phyloP scores from a whole-genome alignment of 805 yeast species.

The Ogataea trehalophila region DNA sequence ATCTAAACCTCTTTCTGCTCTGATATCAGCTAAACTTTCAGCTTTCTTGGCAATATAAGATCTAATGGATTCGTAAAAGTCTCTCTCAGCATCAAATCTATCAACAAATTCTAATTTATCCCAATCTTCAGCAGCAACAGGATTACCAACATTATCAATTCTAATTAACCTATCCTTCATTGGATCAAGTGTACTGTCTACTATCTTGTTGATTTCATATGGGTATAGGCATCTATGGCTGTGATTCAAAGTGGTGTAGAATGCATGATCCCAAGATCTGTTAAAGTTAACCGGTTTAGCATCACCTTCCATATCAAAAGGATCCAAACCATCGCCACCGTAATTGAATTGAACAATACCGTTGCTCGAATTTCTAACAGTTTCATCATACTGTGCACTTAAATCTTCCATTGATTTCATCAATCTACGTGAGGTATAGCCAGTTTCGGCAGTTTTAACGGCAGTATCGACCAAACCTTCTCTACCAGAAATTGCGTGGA shows the following conservation, averaged over 20 bases:
- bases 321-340: constrained; percentile 99
- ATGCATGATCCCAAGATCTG: constrained; percentile 93
- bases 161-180: constrained; percentile 56
- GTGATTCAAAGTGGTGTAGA: constrained; percentile 60
- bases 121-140: constrained; percentile 39
- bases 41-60: constrained; percentile 59
- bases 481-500: constrained; percentile 99
- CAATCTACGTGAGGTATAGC: constrained; percentile 95
- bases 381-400: constrained; percentile 86
- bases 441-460: constrained; percentile 98
- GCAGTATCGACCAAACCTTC: constrained; percentile 99
- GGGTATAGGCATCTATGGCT: constrained; percentile 60
- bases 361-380: constrained; percentile 91
- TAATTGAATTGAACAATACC: constrained; percentile 97
- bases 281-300: constrained; percentile 91
- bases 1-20: constrained; percentile 47
- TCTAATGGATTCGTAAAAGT: constrained; percentile 72
- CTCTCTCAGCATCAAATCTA: constrained; percentile 82
- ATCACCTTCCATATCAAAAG: constrained; percentile 98
- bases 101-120: constrained; percentile 65
- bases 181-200: constrained; percentile 55
- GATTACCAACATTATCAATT: constrained; percentile 66
- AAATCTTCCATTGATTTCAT: constrained; percentile 97
- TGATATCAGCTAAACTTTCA: constrained; percentile 44
- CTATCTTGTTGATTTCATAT: constrained; percentile 53